phyloP scores from a whole-genome alignment of 1,139 yeast genomes.

The Pichia norvegensis region DNA sequence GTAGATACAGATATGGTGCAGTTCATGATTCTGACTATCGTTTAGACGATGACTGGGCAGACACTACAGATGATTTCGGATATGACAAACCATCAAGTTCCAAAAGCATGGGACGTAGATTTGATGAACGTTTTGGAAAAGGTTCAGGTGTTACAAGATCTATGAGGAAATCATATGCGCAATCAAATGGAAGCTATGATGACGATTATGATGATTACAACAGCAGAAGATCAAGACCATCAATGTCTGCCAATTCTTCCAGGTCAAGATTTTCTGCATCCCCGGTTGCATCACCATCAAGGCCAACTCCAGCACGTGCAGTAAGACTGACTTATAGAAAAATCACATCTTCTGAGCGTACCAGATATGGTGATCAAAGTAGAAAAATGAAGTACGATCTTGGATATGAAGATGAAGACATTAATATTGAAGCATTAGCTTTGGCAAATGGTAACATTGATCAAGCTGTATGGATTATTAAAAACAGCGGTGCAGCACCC shows the following conservation, averaged over 20 bases:
- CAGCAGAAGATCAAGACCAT: neutral
- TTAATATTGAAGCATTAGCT: conserved; percentile 43
- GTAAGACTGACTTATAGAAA: conserved; percentile 12
- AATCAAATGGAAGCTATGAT: conserved; percentile 11
- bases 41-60: conserved; percentile 13
- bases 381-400: conserved; percentile 34
- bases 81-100: conserved; percentile 8
- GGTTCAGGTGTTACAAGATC: conserved; percentile 14
- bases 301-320: neutral
- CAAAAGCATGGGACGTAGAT: conserved; percentile 1
- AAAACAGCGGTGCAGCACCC: conserved; percentile 24
- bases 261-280: conserved; percentile 7
- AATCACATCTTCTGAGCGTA: conserved; percentile 36
- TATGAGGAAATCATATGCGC: conserved; percentile 16
- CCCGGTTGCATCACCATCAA: conserved; percentile 1
- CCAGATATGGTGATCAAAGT: conserved; percentile 35
- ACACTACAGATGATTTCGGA: conserved; percentile 17
- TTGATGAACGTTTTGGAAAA: conserved; percentile 4
- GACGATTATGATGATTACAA: conserved; percentile 6
- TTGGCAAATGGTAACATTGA: conserved; percentile 42
- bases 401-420: conserved; percentile 43
- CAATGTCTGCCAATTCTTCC: conserved; percentile 2
- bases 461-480: conserved; percentile 41
- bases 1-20: conserved; percentile 36
- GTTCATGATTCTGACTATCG: conserved; percentile 25